Evolutionary conservation across 805 yeast genomes (phyloP).

Genomic region (Candida xiaguanensis): DNA sequence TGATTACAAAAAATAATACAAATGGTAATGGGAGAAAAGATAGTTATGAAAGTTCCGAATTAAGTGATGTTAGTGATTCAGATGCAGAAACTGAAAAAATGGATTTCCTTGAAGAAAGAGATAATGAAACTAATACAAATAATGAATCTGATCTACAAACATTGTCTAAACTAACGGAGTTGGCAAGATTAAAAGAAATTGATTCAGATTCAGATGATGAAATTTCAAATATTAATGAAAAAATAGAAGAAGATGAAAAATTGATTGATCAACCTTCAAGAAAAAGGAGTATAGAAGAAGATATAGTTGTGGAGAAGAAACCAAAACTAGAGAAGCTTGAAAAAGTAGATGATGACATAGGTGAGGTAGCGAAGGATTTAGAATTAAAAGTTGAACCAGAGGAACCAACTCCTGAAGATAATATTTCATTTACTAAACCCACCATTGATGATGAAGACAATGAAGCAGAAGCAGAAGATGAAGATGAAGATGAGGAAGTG

Average conservation of each 20-base stretch:
- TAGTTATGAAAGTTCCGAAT: slow-evolving; percentile 38
- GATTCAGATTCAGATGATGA: slow-evolving; percentile 23
- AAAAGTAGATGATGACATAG: slow-evolving; percentile 13
- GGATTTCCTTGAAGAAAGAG: slow-evolving; percentile 49
- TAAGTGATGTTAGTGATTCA: slow-evolving; percentile 53
- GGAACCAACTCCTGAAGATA: slow-evolving; percentile 6
- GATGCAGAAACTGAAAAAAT: slow-evolving; percentile 84
- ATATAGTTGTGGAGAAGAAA: neutral
- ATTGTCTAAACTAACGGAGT: slow-evolving; percentile 39
- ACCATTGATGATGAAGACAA: slow-evolving; percentile 11
- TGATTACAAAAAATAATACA: neutral
- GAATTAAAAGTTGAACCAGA: slow-evolving; percentile 13
- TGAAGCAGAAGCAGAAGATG: slow-evolving; percentile 13
- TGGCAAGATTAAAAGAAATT: slow-evolving; percentile 37
- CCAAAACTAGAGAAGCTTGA: slow-evolving; percentile 3
- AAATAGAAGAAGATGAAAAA: neutral
- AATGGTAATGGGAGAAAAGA: slow-evolving; percentile 12
- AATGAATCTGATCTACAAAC: slow-evolving; percentile 34
- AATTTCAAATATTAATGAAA: neutral
- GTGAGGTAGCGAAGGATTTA: slow-evolving; percentile 17
- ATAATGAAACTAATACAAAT: slow-evolving; percentile 13
- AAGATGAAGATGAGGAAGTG: slow-evolving; percentile 16
- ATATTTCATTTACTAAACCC: neutral
- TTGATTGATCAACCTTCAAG: neutral
- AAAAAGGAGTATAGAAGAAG: slow-evolving; percentile 1